Base-by-base conservation (phyloP, 768 basidiomycete species). In the Pilatotrama ljubarskyi region DNA sequence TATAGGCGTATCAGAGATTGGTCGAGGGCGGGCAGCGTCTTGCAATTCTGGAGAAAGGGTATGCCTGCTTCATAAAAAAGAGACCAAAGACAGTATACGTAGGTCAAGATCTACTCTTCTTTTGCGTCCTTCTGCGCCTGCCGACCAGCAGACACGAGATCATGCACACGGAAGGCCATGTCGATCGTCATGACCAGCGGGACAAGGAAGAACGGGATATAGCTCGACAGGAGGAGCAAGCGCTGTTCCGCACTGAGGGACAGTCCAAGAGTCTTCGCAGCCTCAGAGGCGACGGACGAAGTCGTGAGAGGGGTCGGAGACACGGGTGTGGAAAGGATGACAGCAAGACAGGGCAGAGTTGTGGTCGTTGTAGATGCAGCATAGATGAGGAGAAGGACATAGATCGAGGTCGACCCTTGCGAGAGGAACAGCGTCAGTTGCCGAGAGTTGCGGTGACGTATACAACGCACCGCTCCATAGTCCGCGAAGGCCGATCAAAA, bases 291-390 rank as follows among this genome's bases (percentile, higher is more conserved):
- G 2, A 42, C 40, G 9, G 51, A 22, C 10, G 43, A 36, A 14
- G 25, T 24, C 35, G 80, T 74, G 24, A 75, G 66, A 0, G 84
- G 84, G 1, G 51, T 32, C 7, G 56, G 56, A 1, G 61, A 54
- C 18, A 58, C 35, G 22, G 61, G 61, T 2, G 81, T 80, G 18
- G 78, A 72, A n/a, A 91, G 70, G 35, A 93, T 70, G 29, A 82
- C 76, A 13, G 78, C 72, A 48, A 95, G 70, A 68, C 89, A 91
- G 0, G 93, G 84, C 35, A 91, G 72, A 14, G 88, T 87, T 0
- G 92, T 93, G 0, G 91, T 94, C 0, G 83, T 78, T 2, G 91
- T 88, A 0, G 89, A 91, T 0, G 90, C 88, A 26, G 80, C 90
- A 72, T 94, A 95, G 26, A 87, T 70, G 9, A 89, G 76, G 14